These are phyloP conservation scores for Podospora conica DNA, from an alignment of 495 filamentous ascomycete genomes.

Conservation along the genomic window DNA sequence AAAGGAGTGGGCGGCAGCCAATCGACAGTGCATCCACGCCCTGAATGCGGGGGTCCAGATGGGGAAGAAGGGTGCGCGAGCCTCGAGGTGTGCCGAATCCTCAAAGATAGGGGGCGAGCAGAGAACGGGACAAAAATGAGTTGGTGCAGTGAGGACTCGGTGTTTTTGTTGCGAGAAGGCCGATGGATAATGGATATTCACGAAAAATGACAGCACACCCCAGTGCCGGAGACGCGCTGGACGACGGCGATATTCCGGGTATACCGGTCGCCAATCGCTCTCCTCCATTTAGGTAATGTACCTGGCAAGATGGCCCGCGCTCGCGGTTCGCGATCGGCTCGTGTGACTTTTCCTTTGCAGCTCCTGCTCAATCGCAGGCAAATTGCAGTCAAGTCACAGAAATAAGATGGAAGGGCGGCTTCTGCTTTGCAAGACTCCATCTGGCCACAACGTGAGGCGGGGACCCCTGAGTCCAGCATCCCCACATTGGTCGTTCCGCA, in stretches of 20 bases:
- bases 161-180: constrained; percentile 4
- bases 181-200: neutral
- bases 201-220: neutral
- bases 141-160: neutral
- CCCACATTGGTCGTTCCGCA: neutral
- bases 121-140: neutral
- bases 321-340: neutral
- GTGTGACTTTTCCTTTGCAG: neutral
- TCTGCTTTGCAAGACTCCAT: neutral
- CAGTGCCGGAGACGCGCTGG: neutral
- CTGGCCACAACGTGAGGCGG: neutral
- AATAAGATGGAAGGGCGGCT: neutral
- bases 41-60: neutral
- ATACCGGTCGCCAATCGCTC: neutral
- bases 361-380: neutral
- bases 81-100: neutral
- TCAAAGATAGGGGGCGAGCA: neutral
- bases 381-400: neutral
- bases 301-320: neutral
- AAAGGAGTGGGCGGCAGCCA: constrained; percentile 1
- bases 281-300: neutral
- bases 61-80: neutral
- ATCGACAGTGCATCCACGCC: neutral
- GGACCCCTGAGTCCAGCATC: neutral
- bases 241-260: neutral